Evolutionary conservation across 2,329 filamentous ascomycete species (phyloP), one percentile per base, ranked within the genome.

Genomic region (Colletotrichum paranaense): DNA sequence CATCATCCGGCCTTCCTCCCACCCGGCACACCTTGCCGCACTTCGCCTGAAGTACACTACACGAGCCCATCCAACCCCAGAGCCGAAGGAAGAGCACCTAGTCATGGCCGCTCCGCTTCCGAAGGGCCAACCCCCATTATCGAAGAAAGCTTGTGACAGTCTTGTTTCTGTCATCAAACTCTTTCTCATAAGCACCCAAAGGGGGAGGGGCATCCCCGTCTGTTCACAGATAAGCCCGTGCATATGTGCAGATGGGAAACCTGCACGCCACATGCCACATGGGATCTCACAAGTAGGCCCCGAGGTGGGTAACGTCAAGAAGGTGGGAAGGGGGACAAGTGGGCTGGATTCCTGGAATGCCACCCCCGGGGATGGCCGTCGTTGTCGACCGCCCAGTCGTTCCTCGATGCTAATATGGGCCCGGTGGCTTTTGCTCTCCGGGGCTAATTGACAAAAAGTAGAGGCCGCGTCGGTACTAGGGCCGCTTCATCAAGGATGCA

Each of bases 81-180:
- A 16, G 38, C 14, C 16, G 42, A n/a, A n/a, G 42, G 42, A 16
- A 38, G 38, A 38, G 38, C 30, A 16, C 32, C 32, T 35, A 35
- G 32, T 30, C 58, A 22, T 49, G 42, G 38, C 65, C 65, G 19
- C n/a, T 32, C 19, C 49, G 28, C 57, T 56, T 42, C 26, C 56
- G 16, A 42, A 6, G 32, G 32, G 32, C 35, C 49, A 35, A 22
- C n/a, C 38, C 35, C 49, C 22, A 53, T 14, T 46, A 49, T 53
- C 19, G 24, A 49, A 49, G 38, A 42, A 42, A 49, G 67, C 56
- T 55, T 73, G 67, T 73, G 70, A 73, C 70, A 65, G 16, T 52
- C 46, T 62, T 70, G 60, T 57, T 73, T 65, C 70, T 73, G 70
- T 73, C 67, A 73, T 24, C 42, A 62, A 24, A 52, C 24, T n/a